phyloP scores from a whole-genome alignment of 768 basidiomycete genomes.

The Amylocystis lapponica region DNA sequence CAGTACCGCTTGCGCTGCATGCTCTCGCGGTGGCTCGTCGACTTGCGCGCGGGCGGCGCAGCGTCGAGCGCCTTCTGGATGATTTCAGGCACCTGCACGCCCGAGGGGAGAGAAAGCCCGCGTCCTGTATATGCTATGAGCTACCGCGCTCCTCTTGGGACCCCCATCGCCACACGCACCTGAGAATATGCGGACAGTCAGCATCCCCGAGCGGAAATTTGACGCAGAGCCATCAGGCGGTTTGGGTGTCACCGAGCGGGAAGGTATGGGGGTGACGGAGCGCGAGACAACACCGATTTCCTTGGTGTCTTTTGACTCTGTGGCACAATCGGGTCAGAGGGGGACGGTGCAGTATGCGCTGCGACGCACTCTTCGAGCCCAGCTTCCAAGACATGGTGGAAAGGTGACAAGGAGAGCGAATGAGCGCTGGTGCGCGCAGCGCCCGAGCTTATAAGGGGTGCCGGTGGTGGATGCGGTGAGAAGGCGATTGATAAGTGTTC shows the following conservation, averaged over 20 bases:
- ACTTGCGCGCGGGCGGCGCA: slow-evolving; percentile 45
- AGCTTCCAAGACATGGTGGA: slow-evolving; percentile 23
- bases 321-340: neutral
- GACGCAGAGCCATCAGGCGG: slow-evolving; percentile 26
- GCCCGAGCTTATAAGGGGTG: neutral
- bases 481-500: neutral
- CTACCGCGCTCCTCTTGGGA: slow-evolving; percentile 2
- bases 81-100: slow-evolving; percentile 73
- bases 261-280: slow-evolving; percentile 78
- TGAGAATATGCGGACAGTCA: slow-evolving; percentile 94
- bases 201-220: slow-evolving; percentile 80
- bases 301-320: slow-evolving; percentile 65
- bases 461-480: no score
- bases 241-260: slow-evolving; percentile 75
- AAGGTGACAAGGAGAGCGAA: neutral
- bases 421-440: neutral
- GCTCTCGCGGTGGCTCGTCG: slow-evolving; percentile 73
- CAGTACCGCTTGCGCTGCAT: slow-evolving; percentile 89
- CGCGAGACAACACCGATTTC: slow-evolving; percentile 69
- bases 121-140: slow-evolving; percentile 45
- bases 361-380: slow-evolving; percentile 23
- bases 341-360: neutral
- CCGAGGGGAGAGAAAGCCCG: slow-evolving; percentile 74
- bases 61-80: slow-evolving; percentile 78
- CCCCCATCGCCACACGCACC: slow-evolving; percentile 49